Conservation (phyloP, 805 yeast species). For the Saccharomycopsis sp. region DNA sequence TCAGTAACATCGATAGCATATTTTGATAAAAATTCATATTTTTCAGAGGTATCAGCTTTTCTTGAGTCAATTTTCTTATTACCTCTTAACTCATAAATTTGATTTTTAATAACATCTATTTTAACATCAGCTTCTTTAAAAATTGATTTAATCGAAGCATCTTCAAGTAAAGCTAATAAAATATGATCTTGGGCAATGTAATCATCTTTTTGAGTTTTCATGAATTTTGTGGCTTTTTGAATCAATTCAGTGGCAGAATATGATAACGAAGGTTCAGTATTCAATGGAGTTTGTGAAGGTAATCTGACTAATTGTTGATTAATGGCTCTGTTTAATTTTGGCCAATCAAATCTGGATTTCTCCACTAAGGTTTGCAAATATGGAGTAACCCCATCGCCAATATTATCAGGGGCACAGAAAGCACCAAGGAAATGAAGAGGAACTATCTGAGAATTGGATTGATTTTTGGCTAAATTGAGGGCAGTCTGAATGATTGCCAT, state of each 20-base stretch:
- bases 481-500: conserved; percentile 72
- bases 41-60: conserved; percentile 82
- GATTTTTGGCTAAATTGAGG: conserved; percentile 71
- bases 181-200: conserved; percentile 93
- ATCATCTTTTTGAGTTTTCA: conserved; percentile 80
- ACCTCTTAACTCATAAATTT: conserved; percentile 76
- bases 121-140: conserved; percentile 66
- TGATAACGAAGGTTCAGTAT: conserved; percentile 67
- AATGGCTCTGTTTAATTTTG: conserved; percentile 63
- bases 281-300: conserved; percentile 87
- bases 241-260: conserved; percentile 69
- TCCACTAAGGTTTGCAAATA: conserved; percentile 78
- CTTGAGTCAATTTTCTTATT: conserved; percentile 86
- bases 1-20: conserved; percentile 93
- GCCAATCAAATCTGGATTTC: conserved; percentile 84
- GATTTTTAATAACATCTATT: conserved; percentile 62
- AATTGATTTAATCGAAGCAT: conserved; percentile 54
- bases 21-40: conserved; percentile 74
- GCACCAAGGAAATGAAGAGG: conserved; percentile 94
- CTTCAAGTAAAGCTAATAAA: conserved; percentile 75
- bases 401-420: conserved; percentile 56
- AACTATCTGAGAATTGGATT: conserved; percentile 67
- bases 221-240: conserved; percentile 64
- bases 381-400: conserved; percentile 42
- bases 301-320: conserved; percentile 73